Conservation (phyloP, 1,284 basidiomycete species). For the Ganoderma sinense region DNA sequence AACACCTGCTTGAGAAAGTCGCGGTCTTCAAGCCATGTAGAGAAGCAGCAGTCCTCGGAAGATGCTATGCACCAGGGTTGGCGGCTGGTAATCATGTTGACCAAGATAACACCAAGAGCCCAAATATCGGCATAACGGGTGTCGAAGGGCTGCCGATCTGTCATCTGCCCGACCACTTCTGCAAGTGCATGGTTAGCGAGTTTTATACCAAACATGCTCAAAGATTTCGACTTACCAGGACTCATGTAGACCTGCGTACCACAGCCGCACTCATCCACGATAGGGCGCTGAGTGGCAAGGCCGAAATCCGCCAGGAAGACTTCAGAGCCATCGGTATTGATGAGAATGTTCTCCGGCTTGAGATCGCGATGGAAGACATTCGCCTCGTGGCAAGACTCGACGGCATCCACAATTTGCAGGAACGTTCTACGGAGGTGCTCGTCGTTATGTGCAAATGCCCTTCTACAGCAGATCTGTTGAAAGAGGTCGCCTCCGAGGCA, state of each 20-base stretch:
- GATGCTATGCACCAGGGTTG: slow-evolving; percentile 89
- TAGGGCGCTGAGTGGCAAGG: slow-evolving; percentile 61
- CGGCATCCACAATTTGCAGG: slow-evolving; percentile 69
- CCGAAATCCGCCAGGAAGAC: slow-evolving; percentile 76
- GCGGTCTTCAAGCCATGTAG: slow-evolving; percentile 56
- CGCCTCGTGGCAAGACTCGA: slow-evolving; percentile 65
- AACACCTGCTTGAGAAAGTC: slow-evolving; percentile 76
- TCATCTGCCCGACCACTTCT: slow-evolving; percentile 41
- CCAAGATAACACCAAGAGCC: slow-evolving; percentile 67
- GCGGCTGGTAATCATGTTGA: slow-evolving; percentile 85
- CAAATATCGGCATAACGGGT: slow-evolving; percentile 87
- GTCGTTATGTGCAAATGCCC: slow-evolving; percentile 57
- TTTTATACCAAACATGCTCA: background rate
- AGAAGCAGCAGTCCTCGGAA: slow-evolving; percentile 77
- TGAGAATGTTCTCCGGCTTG: slow-evolving; percentile 82
- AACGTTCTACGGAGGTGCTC: slow-evolving; percentile 58
- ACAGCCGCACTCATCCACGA: slow-evolving; percentile 58
- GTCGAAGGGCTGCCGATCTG: slow-evolving; percentile 56
- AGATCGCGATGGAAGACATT: slow-evolving; percentile 78
- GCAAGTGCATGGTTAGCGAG: slow-evolving; percentile 5
- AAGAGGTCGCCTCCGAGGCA: slow-evolving; percentile 72
- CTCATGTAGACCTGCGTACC: slow-evolving; percentile 66
- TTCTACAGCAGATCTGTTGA: slow-evolving; percentile 61
- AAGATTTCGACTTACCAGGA: slow-evolving; percentile 49
- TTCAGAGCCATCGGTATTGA: slow-evolving; percentile 50